Base-by-base conservation (phyloP, 441 rosid species). In the Adansonia rubrostipa region DNA sequence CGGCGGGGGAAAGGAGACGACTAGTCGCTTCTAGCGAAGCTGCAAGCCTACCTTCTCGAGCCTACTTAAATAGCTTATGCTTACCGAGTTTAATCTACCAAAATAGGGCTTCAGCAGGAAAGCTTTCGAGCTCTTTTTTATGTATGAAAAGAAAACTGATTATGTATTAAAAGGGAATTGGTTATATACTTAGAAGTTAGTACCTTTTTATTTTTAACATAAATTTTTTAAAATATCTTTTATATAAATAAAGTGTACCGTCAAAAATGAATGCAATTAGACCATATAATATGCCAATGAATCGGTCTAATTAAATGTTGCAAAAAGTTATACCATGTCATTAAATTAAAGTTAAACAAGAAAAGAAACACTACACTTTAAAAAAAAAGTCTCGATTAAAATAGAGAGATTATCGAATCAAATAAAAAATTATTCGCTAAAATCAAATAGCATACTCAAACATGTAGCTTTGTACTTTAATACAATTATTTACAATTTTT, bases 391-490 rank as follows among this genome's bases (percentile, higher is more conserved):
- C 1, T 22, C 6, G 11, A 68, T 78, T 20, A 72, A 76, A 70
- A 81, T 9, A 77, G 10, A 14, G 57, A 75, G 76, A 71, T 61
- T 47, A 73, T 83, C 75, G 66, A 33, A 14, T 45, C 71, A 56
- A 77, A 42, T 50, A 51, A 60, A 76, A 51, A 83, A 47, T 61
- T 4, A 44, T 62, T 6, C 66, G 13, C 28, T 53, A 71, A 66
- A 75, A 76, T 79, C 78, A 65, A 71, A 7, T 47, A 65, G 3
- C 70, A 47, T 42, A 64, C 22, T 22, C 61, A 10, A 78, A 71
- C 24, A 73, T 42, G n/a, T 42, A 44, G 19, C 47, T 42, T 2
- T 9, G 0, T 28, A 64, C 19, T 9, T 19, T 14, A 19, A 15
- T 7, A 6, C 28, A 47, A 1, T 5, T 14, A 14, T 7, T 6